Evolutionary conservation across 2,329 filamentous ascomycete genomes (phyloP).

Genomic region (Lomentospora prolificans): DNA sequence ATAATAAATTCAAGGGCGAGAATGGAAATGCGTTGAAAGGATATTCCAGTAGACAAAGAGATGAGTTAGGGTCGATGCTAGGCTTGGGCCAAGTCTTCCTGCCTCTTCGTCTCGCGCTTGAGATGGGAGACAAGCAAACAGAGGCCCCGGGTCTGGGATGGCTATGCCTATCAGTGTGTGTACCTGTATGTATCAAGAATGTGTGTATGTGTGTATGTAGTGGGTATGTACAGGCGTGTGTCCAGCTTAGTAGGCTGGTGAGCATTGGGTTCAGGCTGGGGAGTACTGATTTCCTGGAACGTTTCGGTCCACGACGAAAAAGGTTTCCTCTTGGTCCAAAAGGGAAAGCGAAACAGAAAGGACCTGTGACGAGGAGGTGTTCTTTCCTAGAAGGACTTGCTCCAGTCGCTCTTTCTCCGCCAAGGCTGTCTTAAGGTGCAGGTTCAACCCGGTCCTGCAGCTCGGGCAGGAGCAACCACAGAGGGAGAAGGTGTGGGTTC

Average conservation of each 20-base stretch:
- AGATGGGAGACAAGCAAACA: constrained; percentile 4
- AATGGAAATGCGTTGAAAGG: neutral
- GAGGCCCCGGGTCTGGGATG: neutral
- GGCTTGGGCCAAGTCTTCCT: neutral
- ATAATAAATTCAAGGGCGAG: neutral
- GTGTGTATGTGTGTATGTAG: neutral
- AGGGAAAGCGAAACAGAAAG: neutral
- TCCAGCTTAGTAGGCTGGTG: too few relatives aligned
- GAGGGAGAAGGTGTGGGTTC: neutral
- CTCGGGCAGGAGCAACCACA: neutral
- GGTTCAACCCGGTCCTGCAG: neutral
- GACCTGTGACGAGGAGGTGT: neutral
- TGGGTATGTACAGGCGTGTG: too few relatives aligned
- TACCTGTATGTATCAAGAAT: neutral
- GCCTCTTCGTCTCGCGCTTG: neutral
- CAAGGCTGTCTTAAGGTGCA: neutral
- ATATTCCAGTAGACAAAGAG: neutral
- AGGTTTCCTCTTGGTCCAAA: neutral
- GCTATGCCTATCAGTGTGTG: neutral
- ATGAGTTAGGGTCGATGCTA: neutral
- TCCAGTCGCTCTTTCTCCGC: neutral
- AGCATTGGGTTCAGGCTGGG: neutral
- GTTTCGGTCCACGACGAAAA: neutral
- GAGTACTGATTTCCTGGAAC: neutral
- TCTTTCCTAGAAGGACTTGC: neutral